Evolutionary conservation across 208 protist species (phyloP).

Genomic region (Borovskyia barvae): DNA sequence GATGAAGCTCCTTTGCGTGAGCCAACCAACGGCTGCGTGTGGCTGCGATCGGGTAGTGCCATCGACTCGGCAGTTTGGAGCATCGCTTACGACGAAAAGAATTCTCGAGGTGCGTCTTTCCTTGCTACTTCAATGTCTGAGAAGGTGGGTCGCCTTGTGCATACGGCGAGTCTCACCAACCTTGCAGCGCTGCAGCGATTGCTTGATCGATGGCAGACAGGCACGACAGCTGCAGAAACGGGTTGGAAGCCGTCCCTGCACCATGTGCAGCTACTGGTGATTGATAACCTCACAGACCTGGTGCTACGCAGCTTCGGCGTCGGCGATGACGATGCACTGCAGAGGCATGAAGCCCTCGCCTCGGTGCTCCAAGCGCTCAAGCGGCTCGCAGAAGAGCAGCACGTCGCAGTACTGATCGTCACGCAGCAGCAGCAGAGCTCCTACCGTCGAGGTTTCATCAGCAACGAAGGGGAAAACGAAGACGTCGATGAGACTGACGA

Average conservation of each 20-base stretch:
- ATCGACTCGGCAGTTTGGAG: conserved; percentile 1
- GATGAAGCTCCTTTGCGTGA: not conserved
- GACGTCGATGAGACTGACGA: too few species aligned
- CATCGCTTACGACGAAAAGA: not conserved
- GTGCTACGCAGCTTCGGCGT: conserved; percentile 41
- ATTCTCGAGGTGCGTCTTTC: not conserved
- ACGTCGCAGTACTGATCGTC: conserved; percentile 51
- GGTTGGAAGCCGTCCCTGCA: conserved; percentile 5
- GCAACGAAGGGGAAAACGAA: too few species aligned
- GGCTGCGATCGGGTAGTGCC: conserved; percentile 17
- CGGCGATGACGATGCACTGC: conserved; percentile 28
- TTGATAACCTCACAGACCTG: conserved; percentile 57
- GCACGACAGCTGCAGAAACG: not conserved
- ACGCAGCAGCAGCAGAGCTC: conserved; percentile 28
- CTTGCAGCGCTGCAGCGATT: conserved; percentile 18
- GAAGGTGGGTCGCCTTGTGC: conserved; percentile 2
- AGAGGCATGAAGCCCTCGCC: conserved; percentile 46
- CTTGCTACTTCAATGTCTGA: not conserved
- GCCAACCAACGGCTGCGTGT: conserved; percentile 5
- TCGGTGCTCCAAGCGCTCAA: conserved; percentile 51
- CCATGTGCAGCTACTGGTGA: conserved; percentile 38
- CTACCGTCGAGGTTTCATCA: too few species aligned
- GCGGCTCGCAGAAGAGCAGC: conserved; percentile 31
- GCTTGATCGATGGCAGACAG: conserved; percentile 1
- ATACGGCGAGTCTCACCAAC: conserved; percentile 9